phyloP scores from a whole-genome alignment of 306 rosid species.

The Herpetospermum pedunculosum region DNA sequence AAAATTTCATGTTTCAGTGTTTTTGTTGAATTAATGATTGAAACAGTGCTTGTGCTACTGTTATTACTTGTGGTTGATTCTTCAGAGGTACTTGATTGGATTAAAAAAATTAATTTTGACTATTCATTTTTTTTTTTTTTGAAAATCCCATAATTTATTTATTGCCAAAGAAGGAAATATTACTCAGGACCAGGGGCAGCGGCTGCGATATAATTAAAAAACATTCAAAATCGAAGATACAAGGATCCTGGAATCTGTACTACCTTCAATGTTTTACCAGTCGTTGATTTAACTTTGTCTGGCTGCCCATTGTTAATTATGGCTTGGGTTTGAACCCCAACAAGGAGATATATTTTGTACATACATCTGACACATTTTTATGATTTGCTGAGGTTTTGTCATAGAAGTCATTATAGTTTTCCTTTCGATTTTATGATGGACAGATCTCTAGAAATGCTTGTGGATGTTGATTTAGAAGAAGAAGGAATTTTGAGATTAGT shows the following conservation, averaged over 20 bases:
- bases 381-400: not conserved
- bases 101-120: not conserved
- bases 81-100: not conserved
- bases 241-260: not conserved
- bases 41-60: not conserved
- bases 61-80: not conserved
- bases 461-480: slow-evolving; percentile 67
- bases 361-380: not conserved
- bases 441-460: slow-evolving; percentile 98
- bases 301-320: not conserved
- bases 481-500: slow-evolving; percentile 82
- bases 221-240: not conserved
- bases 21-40: not conserved
- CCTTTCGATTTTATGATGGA: slow-evolving; percentile 40
- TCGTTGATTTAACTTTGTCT: not conserved
- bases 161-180: not conserved
- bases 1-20: slow-evolving; percentile 6
- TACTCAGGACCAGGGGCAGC: not conserved
- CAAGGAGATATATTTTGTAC: not conserved
- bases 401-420: slow-evolving; percentile 10
- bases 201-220: not conserved
- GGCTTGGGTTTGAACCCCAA: slow-evolving; percentile 3
- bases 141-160: not conserved
- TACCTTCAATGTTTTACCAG: not conserved
- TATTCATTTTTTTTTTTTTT: too few species aligned